Evolutionary conservation across 495 filamentous ascomycete genomes (phyloP).

Genomic region (Poronia punctata): DNA sequence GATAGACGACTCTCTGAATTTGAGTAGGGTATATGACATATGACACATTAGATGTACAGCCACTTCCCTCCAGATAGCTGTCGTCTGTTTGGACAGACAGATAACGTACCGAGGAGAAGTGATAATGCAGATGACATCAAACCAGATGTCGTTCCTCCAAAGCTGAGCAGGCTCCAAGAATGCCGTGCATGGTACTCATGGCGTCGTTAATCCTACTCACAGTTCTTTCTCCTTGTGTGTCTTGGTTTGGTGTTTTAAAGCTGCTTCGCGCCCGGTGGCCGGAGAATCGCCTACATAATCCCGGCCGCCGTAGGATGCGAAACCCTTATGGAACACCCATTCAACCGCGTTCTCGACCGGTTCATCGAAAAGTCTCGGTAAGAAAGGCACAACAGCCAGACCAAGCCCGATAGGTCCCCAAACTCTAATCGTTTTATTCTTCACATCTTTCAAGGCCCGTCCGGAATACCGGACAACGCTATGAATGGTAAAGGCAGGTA

Average conservation of each 20-base stretch:
- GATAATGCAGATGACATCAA: neutral
- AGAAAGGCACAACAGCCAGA: conserved; percentile 76
- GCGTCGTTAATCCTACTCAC: conserved; percentile 14
- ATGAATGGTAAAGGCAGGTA: conserved; percentile 95
- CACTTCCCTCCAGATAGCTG: no score
- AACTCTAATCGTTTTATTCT: conserved; percentile 66
- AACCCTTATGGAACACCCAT: conserved; percentile 76
- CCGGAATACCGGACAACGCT: conserved; percentile 83
- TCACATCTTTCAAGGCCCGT: conserved; percentile 66
- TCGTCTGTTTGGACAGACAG: no score
- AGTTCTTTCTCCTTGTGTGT: conserved; percentile 49
- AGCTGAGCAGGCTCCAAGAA: neutral
- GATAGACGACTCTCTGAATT: no score
- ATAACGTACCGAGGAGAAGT: no score
- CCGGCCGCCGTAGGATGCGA: conserved; percentile 62
- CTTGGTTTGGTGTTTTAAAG: conserved; percentile 38
- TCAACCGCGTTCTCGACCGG: conserved; percentile 88
- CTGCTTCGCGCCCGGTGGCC: conserved; percentile 48
- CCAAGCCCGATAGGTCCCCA: conserved; percentile 92
- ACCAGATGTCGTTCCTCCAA: no score
- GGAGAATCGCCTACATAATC: conserved; percentile 44
- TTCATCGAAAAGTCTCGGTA: conserved; percentile 87
- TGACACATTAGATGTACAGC: no score
- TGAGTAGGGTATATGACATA: no score
- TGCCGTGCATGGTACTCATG: conserved; percentile 1